phyloP scores from a whole-genome alignment of 495 filamentous ascomycete species.

The Wilcoxina mikolae region DNA sequence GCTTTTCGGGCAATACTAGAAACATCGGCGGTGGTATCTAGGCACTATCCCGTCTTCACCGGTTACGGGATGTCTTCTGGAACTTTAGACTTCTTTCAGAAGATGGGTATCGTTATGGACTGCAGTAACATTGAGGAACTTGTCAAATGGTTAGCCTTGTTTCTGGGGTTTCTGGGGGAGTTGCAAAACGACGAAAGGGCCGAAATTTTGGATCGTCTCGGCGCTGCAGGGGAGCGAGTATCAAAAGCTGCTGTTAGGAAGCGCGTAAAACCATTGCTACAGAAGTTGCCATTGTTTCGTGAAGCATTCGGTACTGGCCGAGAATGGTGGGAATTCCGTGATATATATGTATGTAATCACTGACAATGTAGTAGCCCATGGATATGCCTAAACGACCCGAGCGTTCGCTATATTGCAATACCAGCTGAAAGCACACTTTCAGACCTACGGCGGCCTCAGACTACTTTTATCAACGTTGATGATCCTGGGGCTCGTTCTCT shows the following conservation, averaged over 20 bases:
- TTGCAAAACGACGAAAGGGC: background rate
- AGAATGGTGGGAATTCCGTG: too few species aligned
- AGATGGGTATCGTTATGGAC: conserved; percentile 1
- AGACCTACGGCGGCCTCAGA: conserved; percentile 3
- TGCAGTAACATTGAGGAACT: conserved; percentile 6
- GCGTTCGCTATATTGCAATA: conserved; percentile 11
- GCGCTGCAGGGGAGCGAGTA: background rate
- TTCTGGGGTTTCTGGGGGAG: background rate
- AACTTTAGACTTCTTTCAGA: conserved; percentile 6
- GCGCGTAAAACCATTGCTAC: too few species aligned
- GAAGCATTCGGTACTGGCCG: too few species aligned
- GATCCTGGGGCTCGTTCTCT: conserved; percentile 1
- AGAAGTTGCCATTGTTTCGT: too few species aligned
- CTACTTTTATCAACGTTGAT: conserved; percentile 17
- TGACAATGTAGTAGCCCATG: too few species aligned
- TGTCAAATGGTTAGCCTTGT: conserved; percentile 2
- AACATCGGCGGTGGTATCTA: background rate
- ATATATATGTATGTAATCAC: too few species aligned
- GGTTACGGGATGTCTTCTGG: background rate
- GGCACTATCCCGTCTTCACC: background rate
- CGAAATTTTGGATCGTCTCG: conserved; percentile 9
- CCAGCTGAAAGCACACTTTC: conserved; percentile 3
- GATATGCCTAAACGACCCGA: background rate
- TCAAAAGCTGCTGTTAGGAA: too few species aligned
- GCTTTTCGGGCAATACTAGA: background rate